A percentile compares a stretch with the other conserved stretches of the same genome.
These are phyloP conservation scores for Podila epigama DNA, from an alignment of 192 early-diverging fungal species.

Conservation along the genomic window DNA sequence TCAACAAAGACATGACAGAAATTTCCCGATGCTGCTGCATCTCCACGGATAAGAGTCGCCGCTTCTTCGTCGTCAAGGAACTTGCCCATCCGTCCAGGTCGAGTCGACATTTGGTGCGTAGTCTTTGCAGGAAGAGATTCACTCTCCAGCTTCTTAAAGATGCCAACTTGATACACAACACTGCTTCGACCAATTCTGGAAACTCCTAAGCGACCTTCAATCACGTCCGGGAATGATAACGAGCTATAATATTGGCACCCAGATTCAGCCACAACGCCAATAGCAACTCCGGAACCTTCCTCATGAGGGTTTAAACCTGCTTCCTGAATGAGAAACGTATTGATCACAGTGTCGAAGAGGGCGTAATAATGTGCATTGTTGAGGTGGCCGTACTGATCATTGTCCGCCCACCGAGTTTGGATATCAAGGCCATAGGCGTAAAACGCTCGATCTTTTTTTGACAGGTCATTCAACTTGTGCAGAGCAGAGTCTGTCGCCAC, in stretches of 20 bases:
- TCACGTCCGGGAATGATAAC: constrained; percentile 56
- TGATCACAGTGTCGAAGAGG: constrained; percentile 65
- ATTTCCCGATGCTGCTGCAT: constrained; percentile 52
- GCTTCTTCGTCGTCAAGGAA: background rate
- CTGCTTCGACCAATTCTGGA: constrained; percentile 56
- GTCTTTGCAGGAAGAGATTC: background rate
- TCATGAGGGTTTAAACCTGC: constrained; percentile 48
- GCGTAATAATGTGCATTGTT: constrained; percentile 67
- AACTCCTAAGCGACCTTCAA: constrained; percentile 57
- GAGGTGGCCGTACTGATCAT: constrained; percentile 68
- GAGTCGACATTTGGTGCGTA: background rate
- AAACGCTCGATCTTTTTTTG: constrained; percentile 41
- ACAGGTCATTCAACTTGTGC: too few species aligned
- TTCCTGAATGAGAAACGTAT: constrained; percentile 60
- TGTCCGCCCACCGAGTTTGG: constrained; percentile 62
- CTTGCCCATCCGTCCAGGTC: background rate
- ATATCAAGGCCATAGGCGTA: constrained; percentile 44
- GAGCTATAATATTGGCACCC: constrained; percentile 51
- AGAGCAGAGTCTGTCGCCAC: too few species aligned
- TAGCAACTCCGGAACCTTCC: constrained; percentile 26
- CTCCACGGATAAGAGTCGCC: constrained; percentile 8
- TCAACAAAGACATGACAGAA: constrained; percentile 64
- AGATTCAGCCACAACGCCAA: constrained; percentile 56
- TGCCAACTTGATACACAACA: constrained; percentile 61
- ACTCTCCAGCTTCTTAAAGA: constrained; percentile 53